Evolutionary conservation across 768 basidiomycete species (phyloP), one percentile per base, ranked within the genome.

Genomic region (Strobilomyces dryophilus): DNA sequence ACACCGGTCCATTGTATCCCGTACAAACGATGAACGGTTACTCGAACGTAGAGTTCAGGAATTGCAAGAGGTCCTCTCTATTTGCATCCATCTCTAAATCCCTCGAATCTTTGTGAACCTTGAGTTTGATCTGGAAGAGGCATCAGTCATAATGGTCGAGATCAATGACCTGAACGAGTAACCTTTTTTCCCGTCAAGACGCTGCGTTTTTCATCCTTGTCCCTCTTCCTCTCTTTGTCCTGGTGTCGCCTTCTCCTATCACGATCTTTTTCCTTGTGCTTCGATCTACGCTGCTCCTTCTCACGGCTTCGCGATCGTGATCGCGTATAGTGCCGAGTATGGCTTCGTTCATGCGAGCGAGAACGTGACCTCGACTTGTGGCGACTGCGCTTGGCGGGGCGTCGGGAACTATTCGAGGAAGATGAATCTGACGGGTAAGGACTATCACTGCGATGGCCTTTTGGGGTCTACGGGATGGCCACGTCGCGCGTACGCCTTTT

Each of bases 171-270:
- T n/a, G 14, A 11, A 31, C 3, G 17, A 8, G 52, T 47, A 24
- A 79, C 82, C 79, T 82, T 84, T 61, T 83, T 83, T 1, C 82
- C 83, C 4, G 83, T 85, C 54, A 84, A 58, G 27, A 81, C 70
- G 57, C 82, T 84, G 20, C 81, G 71, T 42, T 75, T 69, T 52
- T 80, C 80, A 15, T 78, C 76, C 53, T 71, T 70, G 36, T 73
- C 72, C 45, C 67, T 74, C 27, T 54, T 70, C 26, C n/a, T n/a
- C n/a, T 66, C 64, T 34, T 66, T 71, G 8, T 69, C 65, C 47
- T 64, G 70, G 57, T 71, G 70, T 17, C 73, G 72, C 56, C 63
- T 74, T 55, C 69, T 75, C 61, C 63, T 73, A 29, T 71, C 70
- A 52, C 59, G 71, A 2, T 64, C 64, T 48, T 63, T 67, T 21